A percentile compares a stretch with the other conserved stretches of the same genome.
Evolutionary conservation across 495 filamentous ascomycete species (phyloP).

Genomic region (Pseudomonodictys pantanalensis): DNA sequence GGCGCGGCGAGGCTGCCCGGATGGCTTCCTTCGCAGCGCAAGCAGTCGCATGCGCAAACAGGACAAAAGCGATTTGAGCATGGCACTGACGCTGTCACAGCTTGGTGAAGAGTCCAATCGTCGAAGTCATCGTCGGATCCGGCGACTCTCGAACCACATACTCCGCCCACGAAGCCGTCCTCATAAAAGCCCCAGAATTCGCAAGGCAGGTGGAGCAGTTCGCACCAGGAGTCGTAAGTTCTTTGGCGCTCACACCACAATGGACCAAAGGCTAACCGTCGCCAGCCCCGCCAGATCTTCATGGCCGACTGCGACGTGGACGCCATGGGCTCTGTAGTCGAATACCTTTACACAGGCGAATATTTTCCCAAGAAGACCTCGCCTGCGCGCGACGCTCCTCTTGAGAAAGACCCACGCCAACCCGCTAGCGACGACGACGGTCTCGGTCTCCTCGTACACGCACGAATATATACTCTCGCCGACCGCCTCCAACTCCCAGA

Average conservation of each 20-base stretch:
- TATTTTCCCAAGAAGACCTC: conserved; percentile 71
- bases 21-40: too few relatives aligned
- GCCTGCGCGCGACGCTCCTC: conserved; percentile 46
- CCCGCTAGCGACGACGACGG: conserved; percentile 67
- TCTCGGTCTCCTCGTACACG: conserved; percentile 77
- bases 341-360: conserved; percentile 89
- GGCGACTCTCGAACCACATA: conserved; percentile 60
- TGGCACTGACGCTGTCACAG: conserved; percentile 45
- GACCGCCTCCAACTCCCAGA: conserved; percentile 70
- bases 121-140: conserved; percentile 70
- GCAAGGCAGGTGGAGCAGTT: conserved; percentile 57
- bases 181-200: conserved; percentile 72
- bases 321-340: conserved; percentile 81
- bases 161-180: conserved; percentile 74
- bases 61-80: too few relatives aligned
- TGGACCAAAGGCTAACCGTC: background rate
- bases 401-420: conserved; percentile 58
- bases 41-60: too few relatives aligned
- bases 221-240: conserved; percentile 44
- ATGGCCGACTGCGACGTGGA: conserved; percentile 71
- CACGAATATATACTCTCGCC: conserved; percentile 82
- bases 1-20: too few relatives aligned
- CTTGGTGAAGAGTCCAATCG: conserved; percentile 74
- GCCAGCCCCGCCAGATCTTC: conserved; percentile 62
- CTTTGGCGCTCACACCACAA: background rate